phyloP scores from a whole-genome alignment of 495 filamentous ascomycete genomes.

The Friedmanniomyces simplex region DNA sequence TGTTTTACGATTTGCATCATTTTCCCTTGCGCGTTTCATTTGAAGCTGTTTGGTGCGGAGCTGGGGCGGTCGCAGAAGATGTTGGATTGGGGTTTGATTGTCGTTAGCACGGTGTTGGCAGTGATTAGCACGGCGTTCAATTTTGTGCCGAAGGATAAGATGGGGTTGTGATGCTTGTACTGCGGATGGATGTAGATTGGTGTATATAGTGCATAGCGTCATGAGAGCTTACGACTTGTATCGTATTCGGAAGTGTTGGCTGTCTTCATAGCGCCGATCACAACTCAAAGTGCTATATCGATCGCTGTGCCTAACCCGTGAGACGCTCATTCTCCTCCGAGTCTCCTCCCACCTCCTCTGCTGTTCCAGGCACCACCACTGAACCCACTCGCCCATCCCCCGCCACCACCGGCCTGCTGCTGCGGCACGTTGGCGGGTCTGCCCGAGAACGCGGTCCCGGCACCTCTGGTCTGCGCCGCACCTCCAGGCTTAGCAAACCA shows the following conservation, averaged over 20 bases:
- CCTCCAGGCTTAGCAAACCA: conserved; percentile 40
- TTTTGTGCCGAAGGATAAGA: conserved; percentile 61
- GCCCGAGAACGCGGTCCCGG: conserved; percentile 39
- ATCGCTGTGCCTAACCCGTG: no score
- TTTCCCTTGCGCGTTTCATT: conserved; percentile 69
- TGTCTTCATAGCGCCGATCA: no score
- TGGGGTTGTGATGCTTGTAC: conserved; percentile 1
- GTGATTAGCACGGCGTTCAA: conserved; percentile 75
- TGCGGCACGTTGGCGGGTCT: conserved; percentile 9
- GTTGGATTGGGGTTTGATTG: conserved; percentile 59
- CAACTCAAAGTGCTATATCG: no score
- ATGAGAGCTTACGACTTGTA: no score
- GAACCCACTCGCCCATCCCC: conserved; percentile 21
- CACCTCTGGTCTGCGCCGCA: conserved; percentile 32
- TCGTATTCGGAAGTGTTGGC: no score
- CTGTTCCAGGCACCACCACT: conserved; percentile 10
- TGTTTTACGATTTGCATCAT: conserved; percentile 94
- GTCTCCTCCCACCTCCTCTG: conserved; percentile 13
- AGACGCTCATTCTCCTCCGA: conserved; percentile 11
- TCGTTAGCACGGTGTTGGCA: conserved; percentile 57
- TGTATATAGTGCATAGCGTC: not conserved
- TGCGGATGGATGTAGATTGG: not conserved
- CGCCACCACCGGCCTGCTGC: conserved; percentile 10
- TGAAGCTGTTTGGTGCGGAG: conserved; percentile 83
- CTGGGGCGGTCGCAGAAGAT: conserved; percentile 54